Conservation (phyloP, 2,329 filamentous ascomycete genomes). For the Cadophora luteo-olivacea region DNA sequence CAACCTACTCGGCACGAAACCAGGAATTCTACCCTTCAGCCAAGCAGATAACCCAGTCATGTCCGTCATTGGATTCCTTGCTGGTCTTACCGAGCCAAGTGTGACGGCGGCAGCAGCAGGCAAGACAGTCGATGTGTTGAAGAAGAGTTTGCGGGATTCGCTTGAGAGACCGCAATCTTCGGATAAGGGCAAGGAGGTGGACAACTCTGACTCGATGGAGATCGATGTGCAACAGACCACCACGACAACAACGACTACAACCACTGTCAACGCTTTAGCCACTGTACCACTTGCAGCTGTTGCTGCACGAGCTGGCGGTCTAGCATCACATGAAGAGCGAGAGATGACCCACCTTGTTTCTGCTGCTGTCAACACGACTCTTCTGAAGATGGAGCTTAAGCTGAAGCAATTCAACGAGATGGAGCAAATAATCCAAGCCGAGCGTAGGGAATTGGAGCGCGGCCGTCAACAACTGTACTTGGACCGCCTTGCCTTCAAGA, state of each 20-base stretch:
- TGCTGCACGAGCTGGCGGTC: slow-evolving; percentile 82
- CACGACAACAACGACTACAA: slow-evolving; percentile 56
- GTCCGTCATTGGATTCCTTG: slow-evolving; percentile 94
- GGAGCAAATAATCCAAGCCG: slow-evolving; percentile 88
- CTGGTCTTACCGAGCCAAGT: slow-evolving; percentile 86
- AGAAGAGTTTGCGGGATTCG: slow-evolving; percentile 77
- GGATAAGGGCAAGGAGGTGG: slow-evolving; percentile 64
- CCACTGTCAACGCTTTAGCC: slow-evolving; percentile 60
- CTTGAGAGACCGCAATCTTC: slow-evolving; percentile 67
- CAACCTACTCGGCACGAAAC: slow-evolving; percentile 72
- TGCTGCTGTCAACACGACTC: slow-evolving; percentile 88
- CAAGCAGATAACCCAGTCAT: slow-evolving; percentile 96
- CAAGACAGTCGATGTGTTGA: slow-evolving; percentile 86
- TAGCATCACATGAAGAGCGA: slow-evolving; percentile 95
- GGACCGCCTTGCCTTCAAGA: slow-evolving; percentile 88
- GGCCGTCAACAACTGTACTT: slow-evolving; percentile 92
- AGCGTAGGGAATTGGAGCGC: slow-evolving; percentile 90
- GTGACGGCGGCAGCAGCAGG: slow-evolving; percentile 91
- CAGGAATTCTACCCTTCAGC: slow-evolving; percentile 86
- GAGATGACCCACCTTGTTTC: slow-evolving; percentile 95
- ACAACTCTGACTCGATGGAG: slow-evolving; percentile 66
- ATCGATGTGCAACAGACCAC: slow-evolving; percentile 60
- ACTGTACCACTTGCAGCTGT: slow-evolving; percentile 86
- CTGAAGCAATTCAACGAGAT: slow-evolving; percentile 96
- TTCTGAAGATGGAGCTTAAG: slow-evolving; percentile 96